Percentiles rank a stretch among this genome's conserved stretches.
phyloP scores from a whole-genome alignment of 495 filamentous ascomycete species.

The Amphirosellinia nigrospora region DNA sequence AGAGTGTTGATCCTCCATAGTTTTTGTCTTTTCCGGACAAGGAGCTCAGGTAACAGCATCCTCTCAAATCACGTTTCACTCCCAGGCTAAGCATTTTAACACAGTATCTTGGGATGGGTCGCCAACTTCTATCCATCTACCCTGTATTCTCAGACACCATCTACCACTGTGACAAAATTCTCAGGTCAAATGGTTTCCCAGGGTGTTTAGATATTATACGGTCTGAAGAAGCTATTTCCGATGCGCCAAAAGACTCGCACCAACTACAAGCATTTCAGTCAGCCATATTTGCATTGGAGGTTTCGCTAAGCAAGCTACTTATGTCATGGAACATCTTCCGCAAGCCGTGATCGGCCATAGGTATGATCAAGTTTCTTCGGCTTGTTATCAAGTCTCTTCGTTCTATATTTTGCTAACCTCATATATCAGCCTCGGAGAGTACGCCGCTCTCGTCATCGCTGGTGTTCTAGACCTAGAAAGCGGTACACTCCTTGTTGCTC shows the following conservation, averaged over 20 bases:
- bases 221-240: background rate
- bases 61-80: background rate
- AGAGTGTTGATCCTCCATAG: background rate
- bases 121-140: conserved; percentile 22
- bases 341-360: background rate
- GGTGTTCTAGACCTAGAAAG: background rate
- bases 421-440: background rate
- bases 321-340: conserved; percentile 20
- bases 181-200: conserved; percentile 16
- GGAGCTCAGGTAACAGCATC: background rate
- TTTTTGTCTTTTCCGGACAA: background rate
- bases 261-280: conserved; percentile 23
- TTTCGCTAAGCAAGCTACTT: conserved; percentile 11
- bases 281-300: conserved; percentile 19
- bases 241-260: background rate
- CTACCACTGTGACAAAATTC: conserved; percentile 7
- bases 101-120: conserved; percentile 23
- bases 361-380: background rate
- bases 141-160: conserved; percentile 11
- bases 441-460: background rate
- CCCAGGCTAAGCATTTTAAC: background rate
- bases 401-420: background rate
- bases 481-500: background rate
- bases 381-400: background rate
- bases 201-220: conserved; percentile 16